phyloP scores from a whole-genome alignment of 2,329 filamentous ascomycete genomes.

The Talaromyces sp. region DNA sequence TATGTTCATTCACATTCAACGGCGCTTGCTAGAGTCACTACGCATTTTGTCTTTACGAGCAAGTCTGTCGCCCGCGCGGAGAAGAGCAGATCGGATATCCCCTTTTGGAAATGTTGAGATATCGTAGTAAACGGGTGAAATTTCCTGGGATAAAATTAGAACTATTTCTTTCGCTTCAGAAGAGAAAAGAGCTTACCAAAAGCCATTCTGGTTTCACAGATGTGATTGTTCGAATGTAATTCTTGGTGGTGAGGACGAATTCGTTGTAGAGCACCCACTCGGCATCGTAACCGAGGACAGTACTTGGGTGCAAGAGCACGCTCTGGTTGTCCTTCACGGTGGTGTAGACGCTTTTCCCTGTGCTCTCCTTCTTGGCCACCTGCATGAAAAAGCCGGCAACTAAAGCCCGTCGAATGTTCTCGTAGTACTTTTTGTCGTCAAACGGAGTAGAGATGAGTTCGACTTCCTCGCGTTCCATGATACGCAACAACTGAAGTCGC shows the following conservation, averaged over 20 bases:
- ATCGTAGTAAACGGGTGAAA: constrained; percentile 90
- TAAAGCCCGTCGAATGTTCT: constrained; percentile 88
- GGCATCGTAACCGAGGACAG: constrained; percentile 78
- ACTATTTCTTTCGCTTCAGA: not conserved
- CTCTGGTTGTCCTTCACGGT: constrained; percentile 96
- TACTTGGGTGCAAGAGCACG: constrained; percentile 89
- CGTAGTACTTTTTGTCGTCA: constrained; percentile 95
- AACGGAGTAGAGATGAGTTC: constrained; percentile 86
- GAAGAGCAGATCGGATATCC: constrained; percentile 68
- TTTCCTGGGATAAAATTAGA: constrained; percentile 58
- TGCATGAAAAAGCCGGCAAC: constrained; percentile 99
- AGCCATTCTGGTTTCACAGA: constrained; percentile 92
- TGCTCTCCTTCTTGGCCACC: constrained; percentile 86
- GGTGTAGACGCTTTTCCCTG: constrained; percentile 77
- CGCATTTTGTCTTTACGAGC: constrained; percentile 51
- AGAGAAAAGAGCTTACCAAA: constrained; percentile 56
- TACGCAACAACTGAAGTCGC: constrained; percentile 82
- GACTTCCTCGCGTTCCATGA: constrained; percentile 90
- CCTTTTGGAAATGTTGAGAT: constrained; percentile 75
- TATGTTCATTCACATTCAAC: constrained; percentile 17
- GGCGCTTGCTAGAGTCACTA: constrained; percentile 28
- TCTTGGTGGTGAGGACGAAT: constrained; percentile 95
- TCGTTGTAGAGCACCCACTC: constrained; percentile 99
- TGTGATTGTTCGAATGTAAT: constrained; percentile 93
- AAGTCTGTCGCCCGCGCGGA: constrained; percentile 52